Base-by-base conservation (phyloP, 345 rosid genomes). In the Bruguiera sexangula region DNA sequence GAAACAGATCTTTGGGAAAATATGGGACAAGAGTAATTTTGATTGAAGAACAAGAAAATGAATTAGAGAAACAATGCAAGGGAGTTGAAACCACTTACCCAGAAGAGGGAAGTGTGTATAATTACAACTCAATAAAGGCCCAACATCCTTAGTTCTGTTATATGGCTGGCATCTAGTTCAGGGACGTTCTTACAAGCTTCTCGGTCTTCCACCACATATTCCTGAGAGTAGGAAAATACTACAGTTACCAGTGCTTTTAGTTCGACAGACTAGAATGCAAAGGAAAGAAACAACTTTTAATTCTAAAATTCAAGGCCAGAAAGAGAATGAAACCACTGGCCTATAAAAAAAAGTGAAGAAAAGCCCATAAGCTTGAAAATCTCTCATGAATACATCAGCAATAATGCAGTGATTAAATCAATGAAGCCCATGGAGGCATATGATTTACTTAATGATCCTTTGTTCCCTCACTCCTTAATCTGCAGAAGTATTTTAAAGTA, bases 161-260 rank as follows among this genome's bases (percentile, higher is more conserved):
- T 75, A 79, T 92, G 99, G 84, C 91, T 83, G 29, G 86, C 85
- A 63, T 89, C 98, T 58, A 95, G 98, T 73, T 87, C 99, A 52
- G 92, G 92, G 57, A 87, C 83, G 68, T 81, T 73, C 83, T 92
- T 86, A 76, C 80, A 67, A 16, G 81, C 81, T 70, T 89, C 98
- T 34, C 87, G 85, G 77, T 95, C 99, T 86, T 92, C 94, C 31
- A 95, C 99, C 69, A 92, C 87, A 71, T 90, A 95, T 71, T 95
- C 99, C 99, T 95, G 85, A 66, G 54, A 74, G 57, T 36, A 61
- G 10, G 39, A 34, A 37, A 67, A 34, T 21, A 21, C 34, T 51
- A 26, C 34, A 27, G 32, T 60, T 56, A 46, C 29, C 1, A 29
- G 50, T 43, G 43, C 46, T 75, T 43, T 51, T 4, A 8, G 29